Evolutionary conservation across 768 basidiomycete genomes (phyloP), one percentile per base, ranked within the genome.

Genomic region (Pisolithus albus): DNA sequence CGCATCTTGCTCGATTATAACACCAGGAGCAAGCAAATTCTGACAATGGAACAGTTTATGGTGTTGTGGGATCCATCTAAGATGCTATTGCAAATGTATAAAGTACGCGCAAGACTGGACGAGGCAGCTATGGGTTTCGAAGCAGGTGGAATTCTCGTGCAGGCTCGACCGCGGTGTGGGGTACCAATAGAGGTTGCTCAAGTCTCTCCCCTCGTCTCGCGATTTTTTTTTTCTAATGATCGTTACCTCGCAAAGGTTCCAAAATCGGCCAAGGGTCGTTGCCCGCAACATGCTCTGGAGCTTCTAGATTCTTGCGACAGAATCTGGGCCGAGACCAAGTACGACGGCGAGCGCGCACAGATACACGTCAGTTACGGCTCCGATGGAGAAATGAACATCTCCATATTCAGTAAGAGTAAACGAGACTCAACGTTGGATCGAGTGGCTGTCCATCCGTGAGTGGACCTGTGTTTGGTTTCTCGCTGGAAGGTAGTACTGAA

Each of bases 291-390:
- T 46, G 83, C 81, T 16, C 65, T 88, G 43, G 70, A 74, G 10
- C 66, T 63, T 24, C 53, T 69, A 13, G 57, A 64, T 16, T 55
- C 51, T 7, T 52, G 57, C 11, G 52, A 53, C 23, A 47, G 50
- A 41, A 72, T 92, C 8, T 94, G 87, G 81, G 88, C 86, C 1
- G 93, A 97, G 69, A 92, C 84, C 0, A 97, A 97, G 66, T 94
- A 94, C 64, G 93, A 95, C 52, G 93, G 93, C 9, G 92, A 95
- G 67, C 78, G 93, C n/a, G 85, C 92, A 50, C 93, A 97, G 59
- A 91, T 94, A 24, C 93, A 97, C 61, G 78, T 92, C 21, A 74
- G 84, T 60, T 61, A 84, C 2, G 53, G 60, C 5, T 60, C 58
- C 4, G 64, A 72, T 13, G 64, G 59, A 0, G 57, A 64, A 5